Evolutionary conservation across 1,284 basidiomycete genomes (phyloP).

Genomic region (Sporisorium graminicola): DNA sequence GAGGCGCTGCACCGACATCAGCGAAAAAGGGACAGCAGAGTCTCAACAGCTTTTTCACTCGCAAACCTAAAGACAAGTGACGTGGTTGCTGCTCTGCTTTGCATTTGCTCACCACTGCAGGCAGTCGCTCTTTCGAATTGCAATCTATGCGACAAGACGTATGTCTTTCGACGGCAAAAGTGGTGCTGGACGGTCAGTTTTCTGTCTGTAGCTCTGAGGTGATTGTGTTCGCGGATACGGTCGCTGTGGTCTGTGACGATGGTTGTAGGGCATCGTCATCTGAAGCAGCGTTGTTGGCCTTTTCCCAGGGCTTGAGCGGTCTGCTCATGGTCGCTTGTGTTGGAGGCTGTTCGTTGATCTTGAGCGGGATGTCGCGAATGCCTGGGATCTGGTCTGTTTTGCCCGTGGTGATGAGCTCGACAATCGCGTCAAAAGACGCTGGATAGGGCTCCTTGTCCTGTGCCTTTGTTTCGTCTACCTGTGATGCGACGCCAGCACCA

Average conservation of each 20-base stretch:
- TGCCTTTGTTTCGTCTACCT: slow-evolving; percentile 1
- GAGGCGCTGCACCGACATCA: slow-evolving; percentile 21
- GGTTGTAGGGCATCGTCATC: slow-evolving; percentile 12
- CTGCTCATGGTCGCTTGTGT: slow-evolving; percentile 51
- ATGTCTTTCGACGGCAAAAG: no score
- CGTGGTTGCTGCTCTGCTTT: no score
- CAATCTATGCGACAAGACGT: background rate
- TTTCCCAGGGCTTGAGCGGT: slow-evolving; percentile 65
- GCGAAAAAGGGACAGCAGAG: slow-evolving; percentile 59
- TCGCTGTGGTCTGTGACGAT: slow-evolving; percentile 5
- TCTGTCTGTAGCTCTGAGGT: background rate
- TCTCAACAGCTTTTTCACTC: slow-evolving; percentile 54
- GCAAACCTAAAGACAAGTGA: slow-evolving; percentile 41
- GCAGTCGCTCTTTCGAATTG: background rate
- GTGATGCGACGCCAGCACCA: background rate
- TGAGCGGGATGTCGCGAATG: slow-evolving; percentile 64
- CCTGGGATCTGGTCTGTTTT: slow-evolving; percentile 65
- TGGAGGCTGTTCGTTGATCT: slow-evolving; percentile 62
- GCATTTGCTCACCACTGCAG: background rate
- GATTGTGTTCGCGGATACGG: background rate
- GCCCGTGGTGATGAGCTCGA: slow-evolving; percentile 67
- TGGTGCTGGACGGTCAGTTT: background rate
- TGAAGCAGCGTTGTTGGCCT: slow-evolving; percentile 6
- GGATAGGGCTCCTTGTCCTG: slow-evolving; percentile 57
- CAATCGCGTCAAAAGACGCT: slow-evolving; percentile 65